Conservation (phyloP, 2,329 filamentous ascomycete species). For the Aspergillus melleus region DNA sequence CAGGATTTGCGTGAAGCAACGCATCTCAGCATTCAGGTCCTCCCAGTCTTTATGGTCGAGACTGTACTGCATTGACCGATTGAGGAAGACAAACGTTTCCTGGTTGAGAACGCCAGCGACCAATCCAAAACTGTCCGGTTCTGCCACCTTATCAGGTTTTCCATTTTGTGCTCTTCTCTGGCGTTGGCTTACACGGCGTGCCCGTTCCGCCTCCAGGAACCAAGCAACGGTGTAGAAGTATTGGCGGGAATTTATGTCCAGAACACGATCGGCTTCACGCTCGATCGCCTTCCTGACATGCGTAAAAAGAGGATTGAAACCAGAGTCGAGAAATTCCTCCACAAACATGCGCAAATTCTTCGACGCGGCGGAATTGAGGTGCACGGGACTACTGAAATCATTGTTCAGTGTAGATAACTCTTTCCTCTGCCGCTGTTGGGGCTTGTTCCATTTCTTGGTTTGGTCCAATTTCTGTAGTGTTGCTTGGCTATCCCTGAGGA, state of each 20-base stretch:
- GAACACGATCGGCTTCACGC: slow-evolving; percentile 78
- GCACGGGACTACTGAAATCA: slow-evolving; percentile 73
- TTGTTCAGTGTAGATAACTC: slow-evolving; percentile 60
- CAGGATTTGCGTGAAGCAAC: slow-evolving; percentile 91
- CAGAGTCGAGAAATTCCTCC: slow-evolving; percentile 89
- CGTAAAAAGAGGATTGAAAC: slow-evolving; percentile 88
- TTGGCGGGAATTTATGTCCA: slow-evolving; percentile 74
- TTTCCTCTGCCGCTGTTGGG: slow-evolving; percentile 63
- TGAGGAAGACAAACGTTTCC: slow-evolving; percentile 88
- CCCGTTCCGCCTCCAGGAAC: slow-evolving; percentile 85
- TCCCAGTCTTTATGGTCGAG: slow-evolving; percentile 84
- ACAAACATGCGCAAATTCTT: slow-evolving; percentile 78
- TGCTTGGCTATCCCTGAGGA: slow-evolving; percentile 69
- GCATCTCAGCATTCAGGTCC: slow-evolving; percentile 83
- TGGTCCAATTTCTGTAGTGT: slow-evolving; percentile 87
- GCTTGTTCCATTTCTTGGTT: slow-evolving; percentile 85
- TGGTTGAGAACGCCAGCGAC: slow-evolving; percentile 90
- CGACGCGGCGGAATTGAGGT: slow-evolving; percentile 72
- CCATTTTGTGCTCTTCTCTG: slow-evolving; percentile 52
- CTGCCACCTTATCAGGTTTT: slow-evolving; percentile 53
- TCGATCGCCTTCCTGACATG: slow-evolving; percentile 88
- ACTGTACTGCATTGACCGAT: slow-evolving; percentile 74
- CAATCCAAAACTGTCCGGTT: slow-evolving; percentile 76
- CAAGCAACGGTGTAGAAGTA: slow-evolving; percentile 91
- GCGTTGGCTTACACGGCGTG: slow-evolving; percentile 63